A percentile compares a stretch with the other conserved stretches of the same genome.
These are phyloP conservation scores for Megacollybia marginata DNA, from an alignment of 768 basidiomycete genomes.

Conservation along the genomic window DNA sequence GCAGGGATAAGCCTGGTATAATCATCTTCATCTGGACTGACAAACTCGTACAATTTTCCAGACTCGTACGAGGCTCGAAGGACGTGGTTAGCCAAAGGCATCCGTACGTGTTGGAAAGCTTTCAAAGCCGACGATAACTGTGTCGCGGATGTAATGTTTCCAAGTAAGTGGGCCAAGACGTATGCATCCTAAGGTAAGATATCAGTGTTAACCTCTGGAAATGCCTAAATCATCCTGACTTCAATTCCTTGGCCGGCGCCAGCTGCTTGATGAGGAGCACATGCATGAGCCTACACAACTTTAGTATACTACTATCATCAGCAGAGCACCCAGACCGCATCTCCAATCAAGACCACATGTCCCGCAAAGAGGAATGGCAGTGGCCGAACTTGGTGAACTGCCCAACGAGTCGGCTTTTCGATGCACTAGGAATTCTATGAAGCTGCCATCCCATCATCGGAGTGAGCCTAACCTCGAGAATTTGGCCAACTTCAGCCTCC, in stretches of 20 bases:
- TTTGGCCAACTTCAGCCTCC: slow-evolving; percentile 24
- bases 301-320: too few species aligned
- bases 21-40: slow-evolving; percentile 26
- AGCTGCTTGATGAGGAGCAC: slow-evolving; percentile 20
- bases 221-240: slow-evolving; percentile 2
- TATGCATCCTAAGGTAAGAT: slow-evolving; percentile 17
- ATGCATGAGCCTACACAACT: slow-evolving; percentile 16
- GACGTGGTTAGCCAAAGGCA: slow-evolving; percentile 28
- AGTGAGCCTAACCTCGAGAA: slow-evolving; percentile 18
- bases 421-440: slow-evolving; percentile 15
- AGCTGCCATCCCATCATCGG: neutral
- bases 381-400: slow-evolving; percentile 24
- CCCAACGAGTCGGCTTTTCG: slow-evolving; percentile 29
- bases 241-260: slow-evolving; percentile 24
- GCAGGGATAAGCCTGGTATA: slow-evolving; percentile 29
- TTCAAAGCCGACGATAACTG: slow-evolving; percentile 17
- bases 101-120: slow-evolving; percentile 25
- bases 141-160: slow-evolving; percentile 7
- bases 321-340: slow-evolving; percentile 25
- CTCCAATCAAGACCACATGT: slow-evolving; percentile 34
- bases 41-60: slow-evolving; percentile 31
- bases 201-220: neutral
- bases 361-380: slow-evolving; percentile 29
- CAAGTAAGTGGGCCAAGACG: slow-evolving; percentile 15
- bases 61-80: slow-evolving; percentile 23